Percentiles rank a stretch among this genome's conserved stretches.
Conservation (phyloP, 768 basidiomycete species). For the Filobasidium wieringae region DNA sequence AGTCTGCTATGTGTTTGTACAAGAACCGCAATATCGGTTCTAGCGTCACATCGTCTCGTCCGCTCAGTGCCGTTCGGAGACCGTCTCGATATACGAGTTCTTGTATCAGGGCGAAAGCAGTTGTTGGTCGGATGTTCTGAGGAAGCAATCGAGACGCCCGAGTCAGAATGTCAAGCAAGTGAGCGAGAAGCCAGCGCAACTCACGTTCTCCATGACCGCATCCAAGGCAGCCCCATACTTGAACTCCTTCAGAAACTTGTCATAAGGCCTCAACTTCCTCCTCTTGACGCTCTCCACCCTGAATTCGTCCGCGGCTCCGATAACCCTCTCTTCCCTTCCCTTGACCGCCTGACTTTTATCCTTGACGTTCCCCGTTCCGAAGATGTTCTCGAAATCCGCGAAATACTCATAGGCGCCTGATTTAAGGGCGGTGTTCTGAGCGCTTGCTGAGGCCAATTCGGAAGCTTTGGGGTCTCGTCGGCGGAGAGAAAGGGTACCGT, state of each 20-base stretch:
- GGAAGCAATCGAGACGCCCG: neutral
- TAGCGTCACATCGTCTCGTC: constrained; percentile 83
- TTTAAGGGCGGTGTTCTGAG: constrained; percentile 33
- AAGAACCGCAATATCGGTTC: constrained; percentile 83
- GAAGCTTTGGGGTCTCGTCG: constrained; percentile 65
- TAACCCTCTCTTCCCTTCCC: constrained; percentile 39
- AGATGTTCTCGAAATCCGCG: constrained; percentile 48
- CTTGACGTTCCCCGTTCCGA: constrained; percentile 45
- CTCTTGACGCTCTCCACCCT: constrained; percentile 60
- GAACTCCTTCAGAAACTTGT: constrained; percentile 77
- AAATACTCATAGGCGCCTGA: constrained; percentile 58
- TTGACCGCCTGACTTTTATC: constrained; percentile 15
- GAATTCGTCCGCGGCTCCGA: constrained; percentile 58
- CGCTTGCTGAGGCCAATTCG: constrained; percentile 37
- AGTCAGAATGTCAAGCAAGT: neutral
- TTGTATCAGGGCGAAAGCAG: constrained; percentile 78
- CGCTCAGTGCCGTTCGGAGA: constrained; percentile 67
- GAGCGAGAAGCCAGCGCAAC: constrained; percentile 9
- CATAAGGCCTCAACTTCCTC: constrained; percentile 71
- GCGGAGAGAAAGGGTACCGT: constrained; percentile 94
- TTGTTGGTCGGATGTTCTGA: constrained; percentile 70
- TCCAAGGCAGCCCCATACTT: constrained; percentile 91
- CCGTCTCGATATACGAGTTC: constrained; percentile 89
- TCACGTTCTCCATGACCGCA: constrained; percentile 71
- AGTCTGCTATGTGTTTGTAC: constrained; percentile 71